A percentile compares a stretch with the other conserved stretches of the same genome.
Conservation (phyloP, 1,139 yeast genomes). For the Pichia sp. region DNA sequence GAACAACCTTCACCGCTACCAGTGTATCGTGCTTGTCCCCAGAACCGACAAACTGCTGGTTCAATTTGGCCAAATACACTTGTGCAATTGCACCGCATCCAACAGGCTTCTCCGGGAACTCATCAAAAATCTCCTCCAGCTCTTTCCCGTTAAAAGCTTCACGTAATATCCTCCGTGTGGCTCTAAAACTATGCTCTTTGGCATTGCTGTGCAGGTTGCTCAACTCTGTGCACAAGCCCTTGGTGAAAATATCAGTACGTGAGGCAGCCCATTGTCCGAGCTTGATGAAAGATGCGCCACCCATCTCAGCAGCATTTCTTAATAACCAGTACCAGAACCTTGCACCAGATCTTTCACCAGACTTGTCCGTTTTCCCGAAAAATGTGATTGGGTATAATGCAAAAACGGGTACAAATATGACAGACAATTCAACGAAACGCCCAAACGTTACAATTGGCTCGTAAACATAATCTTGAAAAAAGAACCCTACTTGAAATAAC, state of each 20-base stretch:
- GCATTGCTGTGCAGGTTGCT: slow-evolving; percentile 80
- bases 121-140: slow-evolving; percentile 78
- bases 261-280: slow-evolving; percentile 99
- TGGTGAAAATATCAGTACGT: slow-evolving; percentile 90
- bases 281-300: slow-evolving; percentile 94
- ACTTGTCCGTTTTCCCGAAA: slow-evolving; percentile 46
- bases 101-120: slow-evolving; percentile 67
- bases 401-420: slow-evolving; percentile 68
- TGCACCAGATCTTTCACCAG: slow-evolving; percentile 56
- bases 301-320: slow-evolving; percentile 68
- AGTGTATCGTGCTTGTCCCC: slow-evolving; percentile 41
- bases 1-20: slow-evolving; percentile 90
- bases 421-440: slow-evolving; percentile 64
- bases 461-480: slow-evolving; percentile 47
- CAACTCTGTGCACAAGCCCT: slow-evolving; percentile 71
- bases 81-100: slow-evolving; percentile 99
- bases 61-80: slow-evolving; percentile 74
- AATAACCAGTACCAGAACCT: slow-evolving; percentile 66
- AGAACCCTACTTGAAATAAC: slow-evolving; percentile 38
- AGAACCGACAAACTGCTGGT: slow-evolving; percentile 39
- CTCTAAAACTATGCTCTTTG: slow-evolving; percentile 60
- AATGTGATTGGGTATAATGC: slow-evolving; percentile 60
- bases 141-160: slow-evolving; percentile 51
- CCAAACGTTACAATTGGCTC: slow-evolving; percentile 69
- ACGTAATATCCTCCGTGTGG: slow-evolving; percentile 56